Conservation (phyloP, 192 early-diverging fungal species). For the Powellomyces hirtus region DNA sequence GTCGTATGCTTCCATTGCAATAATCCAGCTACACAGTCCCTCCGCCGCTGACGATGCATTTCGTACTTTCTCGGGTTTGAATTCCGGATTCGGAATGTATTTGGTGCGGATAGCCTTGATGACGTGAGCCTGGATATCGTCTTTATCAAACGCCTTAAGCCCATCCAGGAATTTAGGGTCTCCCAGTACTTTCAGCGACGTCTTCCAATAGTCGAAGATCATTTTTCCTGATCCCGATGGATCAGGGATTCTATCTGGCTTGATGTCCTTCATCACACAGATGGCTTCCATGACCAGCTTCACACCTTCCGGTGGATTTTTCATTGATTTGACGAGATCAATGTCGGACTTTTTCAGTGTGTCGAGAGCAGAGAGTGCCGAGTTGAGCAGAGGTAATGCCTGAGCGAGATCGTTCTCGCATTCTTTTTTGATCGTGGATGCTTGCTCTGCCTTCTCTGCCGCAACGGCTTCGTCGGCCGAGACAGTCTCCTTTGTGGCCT, state of each 20-base stretch:
- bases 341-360: slow-evolving; percentile 63
- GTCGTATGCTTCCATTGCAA: slow-evolving; percentile 66
- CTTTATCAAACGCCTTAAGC: slow-evolving; percentile 59
- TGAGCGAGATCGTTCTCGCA: slow-evolving; percentile 60
- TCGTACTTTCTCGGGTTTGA: slow-evolving; percentile 62
- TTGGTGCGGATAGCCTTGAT: slow-evolving; percentile 58
- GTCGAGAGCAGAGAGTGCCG: slow-evolving; percentile 56
- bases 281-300: slow-evolving; percentile 66
- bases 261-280: slow-evolving; percentile 67
- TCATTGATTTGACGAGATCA: slow-evolving; percentile 64
- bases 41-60: slow-evolving; percentile 65
- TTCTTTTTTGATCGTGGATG: slow-evolving; percentile 56
- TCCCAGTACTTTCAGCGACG: slow-evolving; percentile 57
- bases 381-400: slow-evolving; percentile 56
- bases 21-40: slow-evolving; percentile 61
- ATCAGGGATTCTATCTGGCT: slow-evolving; percentile 62
- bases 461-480: slow-evolving; percentile 60
- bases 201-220: slow-evolving; percentile 67
- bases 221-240: slow-evolving; percentile 61
- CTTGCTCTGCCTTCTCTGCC: slow-evolving; percentile 51
- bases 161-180: slow-evolving; percentile 54
- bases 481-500: slow-evolving; percentile 54
- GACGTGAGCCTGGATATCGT: slow-evolving; percentile 57
- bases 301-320: slow-evolving; percentile 63
- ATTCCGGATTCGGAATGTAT: slow-evolving; percentile 62